A percentile compares a stretch with the other conserved stretches of the same genome.
Evolutionary conservation across 352 stramenopile genomes (phyloP).

Genomic region (Globisporangium camurandrum): DNA sequence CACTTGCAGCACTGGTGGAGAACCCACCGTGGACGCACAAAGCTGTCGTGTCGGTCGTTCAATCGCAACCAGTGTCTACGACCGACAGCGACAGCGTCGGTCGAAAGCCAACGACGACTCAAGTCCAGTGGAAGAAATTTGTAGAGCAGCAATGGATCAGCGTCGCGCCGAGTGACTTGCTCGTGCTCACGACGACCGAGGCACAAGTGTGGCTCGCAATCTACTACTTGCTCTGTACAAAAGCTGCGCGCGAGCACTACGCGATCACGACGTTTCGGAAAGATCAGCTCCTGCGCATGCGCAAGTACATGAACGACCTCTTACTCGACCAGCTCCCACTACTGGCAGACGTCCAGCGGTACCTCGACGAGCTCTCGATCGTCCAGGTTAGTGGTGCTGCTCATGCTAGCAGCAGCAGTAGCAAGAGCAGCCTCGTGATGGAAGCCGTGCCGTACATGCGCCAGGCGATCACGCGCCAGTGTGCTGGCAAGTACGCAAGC

Average conservation of each 20-base stretch:
- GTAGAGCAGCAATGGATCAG: constrained; percentile 88
- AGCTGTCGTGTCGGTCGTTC: constrained; percentile 8
- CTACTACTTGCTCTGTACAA: constrained; percentile 91
- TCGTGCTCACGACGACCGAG: constrained; percentile 91
- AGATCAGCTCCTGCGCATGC: constrained; percentile 86
- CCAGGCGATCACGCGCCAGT: constrained; percentile 39
- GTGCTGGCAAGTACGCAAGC: constrained; percentile 21
- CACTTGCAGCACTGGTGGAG: constrained; percentile 90
- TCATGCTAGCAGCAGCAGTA: constrained; percentile 9
- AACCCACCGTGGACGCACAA: constrained; percentile 95
- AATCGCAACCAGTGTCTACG: not conserved
- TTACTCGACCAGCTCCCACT: constrained; percentile 94
- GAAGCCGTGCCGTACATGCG: constrained; percentile 70
- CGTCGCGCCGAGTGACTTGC: constrained; percentile 81
- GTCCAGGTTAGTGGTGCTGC: constrained; percentile 79
- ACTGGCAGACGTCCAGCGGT: constrained; percentile 90
- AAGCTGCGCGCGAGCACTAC: constrained; percentile 91
- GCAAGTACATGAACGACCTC: constrained; percentile 94
- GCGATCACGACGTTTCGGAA: constrained; percentile 93
- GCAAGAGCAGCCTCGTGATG: constrained; percentile 62
- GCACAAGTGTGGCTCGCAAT: constrained; percentile 93
- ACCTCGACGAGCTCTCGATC: constrained; percentile 94
- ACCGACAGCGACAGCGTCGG: not conserved
- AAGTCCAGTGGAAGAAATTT: constrained; percentile 88
- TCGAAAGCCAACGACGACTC: constrained; percentile 1